Percentiles rank a stretch among this genome's conserved stretches.
Evolutionary conservation across 2,329 filamentous ascomycete species (phyloP).

Genomic region (Hymenoscyphus fructigenus): DNA sequence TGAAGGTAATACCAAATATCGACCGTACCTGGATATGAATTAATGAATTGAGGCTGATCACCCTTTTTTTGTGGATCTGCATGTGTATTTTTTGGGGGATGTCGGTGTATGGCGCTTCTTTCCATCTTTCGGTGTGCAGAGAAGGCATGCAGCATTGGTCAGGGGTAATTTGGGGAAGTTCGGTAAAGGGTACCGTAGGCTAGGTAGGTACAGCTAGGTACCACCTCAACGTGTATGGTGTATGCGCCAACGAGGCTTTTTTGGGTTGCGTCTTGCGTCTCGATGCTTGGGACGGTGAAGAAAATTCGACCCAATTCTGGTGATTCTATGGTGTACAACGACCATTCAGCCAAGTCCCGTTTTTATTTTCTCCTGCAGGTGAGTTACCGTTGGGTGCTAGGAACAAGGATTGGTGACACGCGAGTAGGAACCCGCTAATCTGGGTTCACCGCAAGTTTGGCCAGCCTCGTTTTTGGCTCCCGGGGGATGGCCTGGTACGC

Average conservation of each 20-base stretch:
- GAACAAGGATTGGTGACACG: neutral
- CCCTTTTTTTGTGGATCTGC: too few relatives aligned
- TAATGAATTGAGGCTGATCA: neutral
- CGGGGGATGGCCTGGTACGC: neutral
- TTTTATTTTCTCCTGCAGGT: neutral
- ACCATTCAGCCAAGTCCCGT: neutral
- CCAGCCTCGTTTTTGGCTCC: neutral
- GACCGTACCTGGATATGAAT: neutral
- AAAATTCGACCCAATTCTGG: neutral
- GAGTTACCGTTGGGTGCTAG: neutral
- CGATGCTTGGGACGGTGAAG: neutral
- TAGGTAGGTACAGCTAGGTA: neutral
- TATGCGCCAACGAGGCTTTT: too few relatives aligned
- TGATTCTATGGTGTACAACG: neutral
- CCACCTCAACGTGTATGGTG: slow-evolving; percentile 1
- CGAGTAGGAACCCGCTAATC: neutral
- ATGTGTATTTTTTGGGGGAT: neutral
- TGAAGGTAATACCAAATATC: slow-evolving; percentile 9
- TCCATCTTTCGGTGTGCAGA: neutral
- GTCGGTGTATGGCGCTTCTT: neutral
- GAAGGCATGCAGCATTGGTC: neutral
- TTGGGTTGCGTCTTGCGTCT: too few relatives aligned
- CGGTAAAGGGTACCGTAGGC: neutral
- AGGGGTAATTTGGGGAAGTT: neutral
- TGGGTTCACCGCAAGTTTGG: slow-evolving; percentile 4